These are phyloP conservation scores for Rhizopus sp. DNA, from an alignment of 371 early-diverging fungal species.

Conservation along the genomic window DNA sequence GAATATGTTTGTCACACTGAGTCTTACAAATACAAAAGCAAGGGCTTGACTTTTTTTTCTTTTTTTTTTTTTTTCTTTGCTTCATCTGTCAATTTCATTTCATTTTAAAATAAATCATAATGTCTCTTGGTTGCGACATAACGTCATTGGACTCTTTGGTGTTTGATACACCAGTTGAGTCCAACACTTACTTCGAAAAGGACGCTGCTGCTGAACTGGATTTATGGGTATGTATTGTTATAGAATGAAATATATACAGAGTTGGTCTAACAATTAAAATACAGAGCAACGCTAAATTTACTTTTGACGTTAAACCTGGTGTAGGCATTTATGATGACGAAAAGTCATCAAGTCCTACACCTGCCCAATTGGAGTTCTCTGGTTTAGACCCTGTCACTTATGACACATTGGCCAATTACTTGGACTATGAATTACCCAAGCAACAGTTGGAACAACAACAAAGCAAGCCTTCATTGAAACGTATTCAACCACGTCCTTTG, in stretches of 20 bases:
- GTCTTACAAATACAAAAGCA: background rate
- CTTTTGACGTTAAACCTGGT: slow-evolving; percentile 64
- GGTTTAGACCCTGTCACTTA: slow-evolving; percentile 42
- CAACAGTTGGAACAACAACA: slow-evolving; percentile 22
- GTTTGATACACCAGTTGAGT: slow-evolving; percentile 31
- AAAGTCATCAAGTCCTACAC: slow-evolving; percentile 10
- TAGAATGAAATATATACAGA: slow-evolving; percentile 5
- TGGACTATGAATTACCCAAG: slow-evolving; percentile 44
- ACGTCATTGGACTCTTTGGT: slow-evolving; percentile 40
- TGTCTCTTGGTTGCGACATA: slow-evolving; percentile 19
- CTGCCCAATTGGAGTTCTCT: slow-evolving; percentile 19
- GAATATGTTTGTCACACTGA: background rate
- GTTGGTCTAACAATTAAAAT: background rate
- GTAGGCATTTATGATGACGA: slow-evolving; percentile 57
- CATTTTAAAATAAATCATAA: slow-evolving; percentile 3
- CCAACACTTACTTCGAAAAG: slow-evolving; percentile 29
- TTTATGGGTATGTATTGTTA: slow-evolving; percentile 41
- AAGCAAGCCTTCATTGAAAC: slow-evolving; percentile 3
- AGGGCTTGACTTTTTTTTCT: slow-evolving; percentile 2
- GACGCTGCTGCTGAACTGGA: slow-evolving; percentile 53
- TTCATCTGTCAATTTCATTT: background rate
- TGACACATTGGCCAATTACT: slow-evolving; percentile 41
- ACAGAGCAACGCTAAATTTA: slow-evolving; percentile 67
- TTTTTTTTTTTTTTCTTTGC: slow-evolving; percentile 7
- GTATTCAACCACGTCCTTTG: slow-evolving; percentile 29